These are phyloP conservation scores for Cryptococcus sp. DNA, from an alignment of 1,284 basidiomycete species.

Conservation along the genomic window DNA sequence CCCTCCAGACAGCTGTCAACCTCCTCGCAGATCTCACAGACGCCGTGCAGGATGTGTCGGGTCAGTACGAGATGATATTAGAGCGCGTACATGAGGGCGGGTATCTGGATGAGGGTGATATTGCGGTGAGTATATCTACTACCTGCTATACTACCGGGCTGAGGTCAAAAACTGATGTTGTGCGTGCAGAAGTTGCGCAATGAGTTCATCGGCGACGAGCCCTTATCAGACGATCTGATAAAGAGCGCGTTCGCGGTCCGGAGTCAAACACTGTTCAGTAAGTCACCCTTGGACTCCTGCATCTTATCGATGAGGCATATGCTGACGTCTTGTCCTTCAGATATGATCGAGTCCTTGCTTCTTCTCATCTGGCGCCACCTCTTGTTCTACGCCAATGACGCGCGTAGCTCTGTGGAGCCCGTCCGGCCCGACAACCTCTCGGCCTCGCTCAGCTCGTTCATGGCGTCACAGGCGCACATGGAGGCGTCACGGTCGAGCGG, in stretches of 20 bases:
- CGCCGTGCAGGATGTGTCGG: slow-evolving; percentile 26
- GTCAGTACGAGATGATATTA: slow-evolving; percentile 28
- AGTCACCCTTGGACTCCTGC: slow-evolving; percentile 3
- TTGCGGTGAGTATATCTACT: slow-evolving; percentile 17
- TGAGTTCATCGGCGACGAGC: slow-evolving; percentile 63
- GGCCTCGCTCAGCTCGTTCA: slow-evolving; percentile 23
- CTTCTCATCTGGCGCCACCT: slow-evolving; percentile 78
- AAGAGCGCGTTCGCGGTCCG: slow-evolving; percentile 44
- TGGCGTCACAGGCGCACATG: slow-evolving; percentile 15
- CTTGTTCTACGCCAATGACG: slow-evolving; percentile 53
- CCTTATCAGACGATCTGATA: slow-evolving; percentile 61
- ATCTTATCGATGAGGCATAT: not conserved
- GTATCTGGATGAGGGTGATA: slow-evolving; percentile 18
- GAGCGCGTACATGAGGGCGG: slow-evolving; percentile 29
- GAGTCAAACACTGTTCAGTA: slow-evolving; percentile 24
- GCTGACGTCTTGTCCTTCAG: slow-evolving; percentile 47
- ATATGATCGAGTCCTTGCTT: slow-evolving; percentile 75
- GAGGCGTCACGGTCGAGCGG: slow-evolving; percentile 21
- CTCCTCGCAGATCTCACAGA: slow-evolving; percentile 36
- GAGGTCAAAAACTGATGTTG: not conserved
- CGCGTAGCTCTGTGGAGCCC: slow-evolving; percentile 25
- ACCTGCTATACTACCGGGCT: not conserved
- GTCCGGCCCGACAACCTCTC: slow-evolving; percentile 38
- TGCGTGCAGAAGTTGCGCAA: slow-evolving; percentile 11
- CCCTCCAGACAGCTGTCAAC: slow-evolving; percentile 30